Evolutionary conservation across 371 early-diverging fungal genomes (phyloP), one percentile per base, ranked within the genome.

Genomic region (Mucor lusitanicus): DNA sequence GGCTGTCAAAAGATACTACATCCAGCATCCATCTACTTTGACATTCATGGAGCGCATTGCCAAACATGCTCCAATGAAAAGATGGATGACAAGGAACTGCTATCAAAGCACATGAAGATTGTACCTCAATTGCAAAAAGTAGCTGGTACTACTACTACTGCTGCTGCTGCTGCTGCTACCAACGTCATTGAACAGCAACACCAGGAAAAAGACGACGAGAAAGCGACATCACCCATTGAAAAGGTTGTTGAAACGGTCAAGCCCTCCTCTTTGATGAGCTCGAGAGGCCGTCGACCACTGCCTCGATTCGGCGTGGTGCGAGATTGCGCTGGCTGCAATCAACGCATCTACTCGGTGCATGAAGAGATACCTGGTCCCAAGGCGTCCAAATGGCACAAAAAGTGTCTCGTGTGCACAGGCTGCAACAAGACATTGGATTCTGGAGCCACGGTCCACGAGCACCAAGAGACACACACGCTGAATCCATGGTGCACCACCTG

Each of bases 321-420:
- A 55, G 67, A 63, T 15, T 82, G 83, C 44, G 75, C 83, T 23
- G 78, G 80, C 1, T 82, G 83, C 50, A 53, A 59, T 32, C 67
- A 80, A 42, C 72, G 73, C 6, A 78, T 80, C 7, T 53, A 50
- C 6, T 78, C 78, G n/a, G 72, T 83, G 15, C 74, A 78, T 53
- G 83, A 83, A 54, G 83, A 83, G 46, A 75, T 74, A 50, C 77
- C 77, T 37, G 83, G 83, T 1, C 83, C 83, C 0, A 71, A 73
- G 37, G 83, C 83, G 2, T 70, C 79, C 15, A 70, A 69, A 19
- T 83, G 80, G 80, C 83, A 83, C 55, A 69, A 64, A 21, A 76
- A 79, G 44, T 83, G 83, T 58, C 46, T 83, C 6, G 46, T 57
- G 1, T 83, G 83, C 53, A 50, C 42, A 21, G 67, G 73, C 1